Evolutionary conservation across 805 yeast species (phyloP).

Genomic region (Nakazawaea holstii): DNA sequence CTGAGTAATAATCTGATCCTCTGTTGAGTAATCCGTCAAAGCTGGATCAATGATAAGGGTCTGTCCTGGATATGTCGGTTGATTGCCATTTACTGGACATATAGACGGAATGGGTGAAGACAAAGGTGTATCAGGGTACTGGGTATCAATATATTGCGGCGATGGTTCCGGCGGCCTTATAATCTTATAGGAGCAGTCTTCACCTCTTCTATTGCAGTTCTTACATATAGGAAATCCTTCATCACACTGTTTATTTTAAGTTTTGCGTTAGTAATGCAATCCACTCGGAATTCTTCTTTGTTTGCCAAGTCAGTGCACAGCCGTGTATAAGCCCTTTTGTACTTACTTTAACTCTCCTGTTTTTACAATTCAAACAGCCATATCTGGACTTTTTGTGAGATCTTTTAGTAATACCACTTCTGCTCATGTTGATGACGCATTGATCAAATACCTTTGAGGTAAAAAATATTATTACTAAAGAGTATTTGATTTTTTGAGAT

Average conservation of each 20-base stretch:
- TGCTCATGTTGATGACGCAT: not conserved
- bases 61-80: too few species aligned
- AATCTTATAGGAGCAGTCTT: constrained; percentile 3
- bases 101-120: not conserved
- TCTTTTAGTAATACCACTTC: constrained; percentile 1
- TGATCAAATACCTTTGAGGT: too few species aligned
- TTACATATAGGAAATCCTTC: constrained; percentile 5
- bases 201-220: constrained; percentile 1
- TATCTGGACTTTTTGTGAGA: constrained; percentile 3
- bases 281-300: too few species aligned
- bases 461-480: too few species aligned
- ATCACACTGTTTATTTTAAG: constrained; percentile 1
- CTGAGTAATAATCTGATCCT: too few species aligned
- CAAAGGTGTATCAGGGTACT: not conserved
- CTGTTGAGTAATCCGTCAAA: too few species aligned
- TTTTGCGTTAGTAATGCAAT: too few species aligned
- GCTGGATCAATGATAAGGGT: too few species aligned
- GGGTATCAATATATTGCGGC: too few species aligned
- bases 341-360: constrained; percentile 9
- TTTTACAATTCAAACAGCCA: constrained; percentile 7
- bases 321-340: not conserved
- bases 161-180: not conserved
- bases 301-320: not conserved
- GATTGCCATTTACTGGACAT: not conserved
- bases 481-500: too few species aligned